phyloP scores from a whole-genome alignment of 2,329 filamentous ascomycete genomes.

The Camillea tinctor region DNA sequence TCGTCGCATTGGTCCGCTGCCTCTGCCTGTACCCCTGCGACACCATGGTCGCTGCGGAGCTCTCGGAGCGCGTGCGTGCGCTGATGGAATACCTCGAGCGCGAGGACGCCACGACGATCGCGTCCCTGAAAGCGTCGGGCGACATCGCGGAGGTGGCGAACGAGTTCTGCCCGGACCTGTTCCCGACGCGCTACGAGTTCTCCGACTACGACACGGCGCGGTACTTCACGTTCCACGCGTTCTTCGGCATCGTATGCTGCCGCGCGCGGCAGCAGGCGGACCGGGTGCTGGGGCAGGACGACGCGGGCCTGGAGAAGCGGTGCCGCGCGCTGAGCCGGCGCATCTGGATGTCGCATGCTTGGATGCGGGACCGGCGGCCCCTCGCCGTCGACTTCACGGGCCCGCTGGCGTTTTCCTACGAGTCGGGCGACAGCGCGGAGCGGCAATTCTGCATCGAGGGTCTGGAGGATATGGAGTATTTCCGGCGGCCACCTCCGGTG shows the following conservation, averaged over 20 bases:
- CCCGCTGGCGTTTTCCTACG: conserved; percentile 26
- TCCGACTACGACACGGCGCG: conserved; percentile 26
- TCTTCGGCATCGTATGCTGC: conserved; percentile 23
- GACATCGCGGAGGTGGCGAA: conserved; percentile 24
- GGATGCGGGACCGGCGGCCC: conserved; percentile 24
- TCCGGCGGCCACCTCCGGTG: conserved; percentile 25
- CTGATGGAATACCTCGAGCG: conserved; percentile 20
- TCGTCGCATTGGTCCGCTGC: conserved; percentile 21
- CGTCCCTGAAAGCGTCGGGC: conserved; percentile 15
- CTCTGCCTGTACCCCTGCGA: conserved; percentile 22
- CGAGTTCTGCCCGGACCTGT: conserved; percentile 14
- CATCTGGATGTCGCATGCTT: conserved; percentile 27
- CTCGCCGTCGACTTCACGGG: conserved; percentile 27
- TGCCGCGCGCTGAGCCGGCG: conserved; percentile 23
- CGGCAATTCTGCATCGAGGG: conserved; percentile 20
- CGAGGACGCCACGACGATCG: conserved; percentile 20
- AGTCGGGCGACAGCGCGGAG: conserved; percentile 25
- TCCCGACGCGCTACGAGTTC: conserved; percentile 26
- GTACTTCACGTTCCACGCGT: conserved; percentile 24
- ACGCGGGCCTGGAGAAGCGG: conserved; percentile 16
- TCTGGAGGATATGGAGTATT: conserved; percentile 26
- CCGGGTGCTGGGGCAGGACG: conserved; percentile 14
- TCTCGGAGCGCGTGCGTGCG: conserved; percentile 18
- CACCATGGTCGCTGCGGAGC: conserved; percentile 22
- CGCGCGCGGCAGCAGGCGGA: conserved; percentile 26